Evolutionary conservation across 768 basidiomycete species (phyloP), one percentile per base, ranked within the genome.

Genomic region (Tylopilus felleus): DNA sequence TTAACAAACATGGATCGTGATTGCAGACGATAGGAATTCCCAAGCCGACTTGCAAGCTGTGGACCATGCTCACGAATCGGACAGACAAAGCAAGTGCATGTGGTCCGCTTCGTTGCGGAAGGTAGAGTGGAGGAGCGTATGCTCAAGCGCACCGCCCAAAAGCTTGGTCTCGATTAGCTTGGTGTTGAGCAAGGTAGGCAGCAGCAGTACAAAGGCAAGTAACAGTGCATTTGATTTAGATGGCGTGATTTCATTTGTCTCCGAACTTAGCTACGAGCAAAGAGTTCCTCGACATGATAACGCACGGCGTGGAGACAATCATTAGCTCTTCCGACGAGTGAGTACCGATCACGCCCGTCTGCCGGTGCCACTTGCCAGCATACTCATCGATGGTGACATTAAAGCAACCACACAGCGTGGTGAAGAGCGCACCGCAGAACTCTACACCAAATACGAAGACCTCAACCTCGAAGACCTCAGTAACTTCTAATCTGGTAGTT

Each of bases 41-140:
- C 97, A 99, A 74, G 97, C 96, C 2, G 97, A 99, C 75, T 73
- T 99, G 43, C 97, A 99, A 69, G 97, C 97, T 5, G 97, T 97
- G 96, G 94, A 98, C 66, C 90, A 93, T 53, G 94, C 94, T 0
- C 96, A 99, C 69, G 95, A 21, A 98, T 99, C 45, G 96, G 96
- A 6, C 96, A 98, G 73, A 97, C 84, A 25, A 86, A 78, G 60
- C 93, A 93, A 2, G 93, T 97, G 31, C 77, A 97, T 41, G 85
- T 97, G 46, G 95, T 92, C 74, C 80, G 95, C 33, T 79, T 98
- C 8, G 83, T 96, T 31, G 88, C 85, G 22, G 86, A 83, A 17
- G 87, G 92, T 68, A 97, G 93, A 1, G 81, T 99, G 60, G 96
- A 98, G 74, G 88, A 86, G 39, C 89, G 85, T 69, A 94, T 98